Percentiles rank a stretch among this genome's conserved stretches.
These are phyloP conservation scores for Geotrichum fermentans DNA, from an alignment of 1,139 yeast species.

Conservation along the genomic window DNA sequence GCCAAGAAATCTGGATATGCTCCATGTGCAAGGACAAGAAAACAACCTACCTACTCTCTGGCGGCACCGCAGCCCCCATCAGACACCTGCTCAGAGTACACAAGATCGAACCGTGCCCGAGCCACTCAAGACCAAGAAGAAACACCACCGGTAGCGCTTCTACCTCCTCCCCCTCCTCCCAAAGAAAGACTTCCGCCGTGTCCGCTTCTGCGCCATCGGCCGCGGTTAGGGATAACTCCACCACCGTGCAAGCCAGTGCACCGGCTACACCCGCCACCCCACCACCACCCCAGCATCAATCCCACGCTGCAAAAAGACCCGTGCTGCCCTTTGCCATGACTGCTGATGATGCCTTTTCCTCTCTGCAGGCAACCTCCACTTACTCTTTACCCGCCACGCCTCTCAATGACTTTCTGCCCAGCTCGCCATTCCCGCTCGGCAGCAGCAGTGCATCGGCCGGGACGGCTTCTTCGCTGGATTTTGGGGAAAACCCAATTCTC, in stretches of 20 bases:
- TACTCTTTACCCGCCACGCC: constrained; percentile 8
- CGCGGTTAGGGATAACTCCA: too few relatives aligned
- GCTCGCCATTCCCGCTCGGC: constrained; percentile 1
- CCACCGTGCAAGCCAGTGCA: too few relatives aligned
- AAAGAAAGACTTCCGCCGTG: background rate
- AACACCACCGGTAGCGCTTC: too few relatives aligned
- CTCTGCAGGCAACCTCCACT: too few relatives aligned
- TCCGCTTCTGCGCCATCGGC: too few relatives aligned
- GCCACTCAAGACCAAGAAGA: background rate
- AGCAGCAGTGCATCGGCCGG: too few relatives aligned
- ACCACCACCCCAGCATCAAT: background rate
- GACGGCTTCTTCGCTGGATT: too few relatives aligned
- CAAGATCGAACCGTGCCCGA: constrained; percentile 10
- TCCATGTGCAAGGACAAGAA: constrained; percentile 16
- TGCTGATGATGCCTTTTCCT: too few relatives aligned
- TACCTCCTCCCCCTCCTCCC: background rate
- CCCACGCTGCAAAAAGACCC: too few relatives aligned
- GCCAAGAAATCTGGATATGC: constrained; percentile 21
- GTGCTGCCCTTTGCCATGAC: too few relatives aligned
- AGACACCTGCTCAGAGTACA: constrained; percentile 18
- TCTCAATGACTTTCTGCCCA: background rate
- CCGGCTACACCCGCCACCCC: background rate
- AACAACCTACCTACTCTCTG: constrained; percentile 19
- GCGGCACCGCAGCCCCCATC: constrained; percentile 21
- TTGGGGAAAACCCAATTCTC: background rate